Evolutionary conservation across 2,329 filamentous ascomycete genomes (phyloP).

Genomic region (Cladosporium sp.): DNA sequence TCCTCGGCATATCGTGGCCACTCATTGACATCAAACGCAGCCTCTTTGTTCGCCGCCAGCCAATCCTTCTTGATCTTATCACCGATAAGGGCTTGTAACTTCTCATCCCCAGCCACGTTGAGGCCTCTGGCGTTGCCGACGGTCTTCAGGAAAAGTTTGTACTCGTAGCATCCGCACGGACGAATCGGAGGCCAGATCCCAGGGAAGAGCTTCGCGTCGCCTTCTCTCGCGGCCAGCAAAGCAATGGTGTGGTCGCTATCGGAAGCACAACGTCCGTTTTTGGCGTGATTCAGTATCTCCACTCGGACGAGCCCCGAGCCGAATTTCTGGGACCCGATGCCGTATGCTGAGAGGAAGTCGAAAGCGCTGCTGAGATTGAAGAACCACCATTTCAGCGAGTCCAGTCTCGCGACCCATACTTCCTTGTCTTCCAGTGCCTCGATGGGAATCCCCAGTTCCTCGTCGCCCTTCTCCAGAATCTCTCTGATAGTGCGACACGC

Average conservation of each 20-base stretch:
- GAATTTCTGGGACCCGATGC: background rate
- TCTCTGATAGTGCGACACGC: background rate
- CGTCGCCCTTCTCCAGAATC: background rate
- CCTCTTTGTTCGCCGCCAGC: background rate
- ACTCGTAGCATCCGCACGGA: conserved; percentile 1
- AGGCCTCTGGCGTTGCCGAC: background rate
- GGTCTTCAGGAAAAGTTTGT: background rate
- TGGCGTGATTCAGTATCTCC: background rate
- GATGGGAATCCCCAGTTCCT: background rate
- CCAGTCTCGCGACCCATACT: background rate
- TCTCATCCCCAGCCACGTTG: background rate
- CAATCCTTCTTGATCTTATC: background rate
- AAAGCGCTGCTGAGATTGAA: background rate
- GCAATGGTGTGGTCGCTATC: background rate
- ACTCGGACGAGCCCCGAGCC: background rate
- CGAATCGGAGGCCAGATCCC: background rate
- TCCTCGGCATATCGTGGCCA: background rate
- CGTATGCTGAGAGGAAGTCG: background rate
- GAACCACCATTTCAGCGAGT: background rate
- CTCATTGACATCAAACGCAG: background rate
- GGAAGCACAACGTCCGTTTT: background rate
- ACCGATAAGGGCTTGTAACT: background rate
- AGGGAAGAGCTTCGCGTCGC: background rate
- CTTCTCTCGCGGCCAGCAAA: background rate
- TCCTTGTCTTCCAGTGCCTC: background rate